A percentile compares a stretch with the other conserved stretches of the same genome.
Evolutionary conservation across 352 stramenopile species (phyloP).

Genomic region (Phytophthora pistaciae): DNA sequence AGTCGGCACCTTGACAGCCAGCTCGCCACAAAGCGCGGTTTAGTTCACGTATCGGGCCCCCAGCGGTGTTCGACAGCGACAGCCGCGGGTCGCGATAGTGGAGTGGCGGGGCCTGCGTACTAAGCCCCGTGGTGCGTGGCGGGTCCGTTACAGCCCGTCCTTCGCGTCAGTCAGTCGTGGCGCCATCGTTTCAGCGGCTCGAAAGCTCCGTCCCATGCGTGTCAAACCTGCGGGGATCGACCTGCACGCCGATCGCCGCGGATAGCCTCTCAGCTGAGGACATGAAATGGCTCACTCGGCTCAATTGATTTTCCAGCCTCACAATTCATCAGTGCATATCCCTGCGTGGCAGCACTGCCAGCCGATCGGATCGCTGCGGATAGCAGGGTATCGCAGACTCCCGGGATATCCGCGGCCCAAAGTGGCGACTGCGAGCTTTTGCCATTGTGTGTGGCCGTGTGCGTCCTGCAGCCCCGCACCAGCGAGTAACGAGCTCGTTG

Average conservation of each 20-base stretch:
- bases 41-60: neutral
- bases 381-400: slow-evolving; percentile 27
- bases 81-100: neutral
- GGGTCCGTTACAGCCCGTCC: slow-evolving; percentile 14
- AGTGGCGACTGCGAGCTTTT: neutral
- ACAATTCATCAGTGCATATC: neutral
- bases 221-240: neutral
- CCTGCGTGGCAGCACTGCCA: neutral
- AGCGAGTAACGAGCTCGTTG: slow-evolving; percentile 6
- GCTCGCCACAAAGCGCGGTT: neutral
- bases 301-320: neutral
- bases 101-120: neutral
- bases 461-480: neutral
- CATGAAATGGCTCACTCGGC: neutral
- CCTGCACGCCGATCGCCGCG: slow-evolving; percentile 2
- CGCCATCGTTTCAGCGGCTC: slow-evolving; percentile 16
- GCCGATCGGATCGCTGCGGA: slow-evolving; percentile 17
- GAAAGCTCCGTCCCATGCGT: neutral
- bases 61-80: neutral
- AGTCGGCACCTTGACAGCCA: neutral
- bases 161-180: neutral
- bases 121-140: neutral
- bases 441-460: neutral
- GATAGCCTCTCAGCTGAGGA: neutral
- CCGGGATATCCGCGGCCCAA: slow-evolving; percentile 5